Conservation (phyloP, 2,329 filamentous ascomycete species). For the Phaeoacremonium minimum region DNA sequence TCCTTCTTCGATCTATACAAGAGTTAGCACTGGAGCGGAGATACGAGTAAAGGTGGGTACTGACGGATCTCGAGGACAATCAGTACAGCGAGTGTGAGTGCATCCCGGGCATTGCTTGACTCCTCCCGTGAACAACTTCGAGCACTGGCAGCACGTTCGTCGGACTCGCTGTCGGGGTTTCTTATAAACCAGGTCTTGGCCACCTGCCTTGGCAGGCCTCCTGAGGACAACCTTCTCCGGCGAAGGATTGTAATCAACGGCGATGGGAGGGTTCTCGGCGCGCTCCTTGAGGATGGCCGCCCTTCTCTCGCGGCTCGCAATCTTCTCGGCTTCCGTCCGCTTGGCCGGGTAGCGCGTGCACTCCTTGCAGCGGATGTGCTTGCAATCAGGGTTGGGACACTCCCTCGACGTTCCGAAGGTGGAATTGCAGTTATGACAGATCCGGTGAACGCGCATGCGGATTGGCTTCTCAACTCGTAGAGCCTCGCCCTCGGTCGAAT, state of each 20-base stretch:
- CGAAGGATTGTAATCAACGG: slow-evolving; percentile 43
- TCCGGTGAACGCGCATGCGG: slow-evolving; percentile 71
- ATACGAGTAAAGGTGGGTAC: slow-evolving; percentile 25
- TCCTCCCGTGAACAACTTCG: slow-evolving; percentile 53
- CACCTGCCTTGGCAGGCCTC: slow-evolving; percentile 60
- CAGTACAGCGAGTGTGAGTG: slow-evolving; percentile 70
- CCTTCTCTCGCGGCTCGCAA: slow-evolving; percentile 46
- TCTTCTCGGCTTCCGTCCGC: slow-evolving; percentile 51
- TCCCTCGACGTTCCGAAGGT: slow-evolving; percentile 69
- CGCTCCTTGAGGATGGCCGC: slow-evolving; percentile 48
- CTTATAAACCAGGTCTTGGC: slow-evolving; percentile 68
- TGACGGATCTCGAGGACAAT: slow-evolving; percentile 77
- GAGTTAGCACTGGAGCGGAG: slow-evolving; percentile 9
- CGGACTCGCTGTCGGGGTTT: slow-evolving; percentile 69
- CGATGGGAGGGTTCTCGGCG: slow-evolving; percentile 50
- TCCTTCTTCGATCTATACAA: slow-evolving; percentile 55
- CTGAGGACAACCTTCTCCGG: slow-evolving; percentile 51
- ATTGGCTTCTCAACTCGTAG: slow-evolving; percentile 70
- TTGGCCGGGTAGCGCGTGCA: slow-evolving; percentile 72
- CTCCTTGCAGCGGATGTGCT: slow-evolving; percentile 75
- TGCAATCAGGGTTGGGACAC: slow-evolving; percentile 72
- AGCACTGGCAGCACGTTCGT: slow-evolving; percentile 72
- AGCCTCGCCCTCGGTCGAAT: slow-evolving; percentile 48
- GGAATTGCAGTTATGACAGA: slow-evolving; percentile 76
- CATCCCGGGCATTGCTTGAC: slow-evolving; percentile 65